Base-by-base conservation (phyloP, 805 yeast genomes). In the Priceomyces carsonii region DNA sequence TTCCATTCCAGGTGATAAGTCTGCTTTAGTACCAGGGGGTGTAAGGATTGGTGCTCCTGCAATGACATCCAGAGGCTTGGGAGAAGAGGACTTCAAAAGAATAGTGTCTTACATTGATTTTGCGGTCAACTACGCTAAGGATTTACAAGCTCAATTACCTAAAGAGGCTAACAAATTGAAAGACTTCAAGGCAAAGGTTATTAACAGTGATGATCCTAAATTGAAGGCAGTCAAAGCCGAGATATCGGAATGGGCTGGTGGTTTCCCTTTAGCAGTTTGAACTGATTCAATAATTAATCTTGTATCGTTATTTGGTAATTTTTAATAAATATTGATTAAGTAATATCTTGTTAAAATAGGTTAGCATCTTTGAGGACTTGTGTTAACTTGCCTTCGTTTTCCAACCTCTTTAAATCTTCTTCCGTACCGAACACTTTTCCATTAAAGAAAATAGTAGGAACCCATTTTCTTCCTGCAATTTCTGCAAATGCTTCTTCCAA, bases 31-130 rank as follows among this genome's bases (percentile, higher is more conserved):
- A 60, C 99, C 99, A 55, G 87, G 95, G 43, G 99, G 99, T 52
- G 72, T 91, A 47, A 85, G 99, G 73, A 84, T 91, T 43, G 99
- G 99, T 53, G 86, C 98, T 12, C 99, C 99, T 40, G 98, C 98
- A 31, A 91, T 91, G 98, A 84, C 97, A 38, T 88, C 97, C 35
- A 82, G 99, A 71, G 97, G 96, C 30, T 83, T 91, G 57, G 78
- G 78, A 35, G 76, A 73, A 43, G 75, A 68, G 38, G 98, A 91
- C 53, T 91, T 91, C 57, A 80, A 72, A 44, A 75, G 76, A 58
- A 93, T 91, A 38, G 91, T 90, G 27, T 76, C 71, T 35, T 88
- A 76, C 70, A 85, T 91, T 54, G 85, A 85, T 57, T 65, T 69
- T 48, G 95, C 96, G 23, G 89, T 86, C 40, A 73, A 76, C 51